Evolutionary conservation across 2,329 filamentous ascomycete genomes (phyloP).

Genomic region (Emericellopsis cladophorae): DNA sequence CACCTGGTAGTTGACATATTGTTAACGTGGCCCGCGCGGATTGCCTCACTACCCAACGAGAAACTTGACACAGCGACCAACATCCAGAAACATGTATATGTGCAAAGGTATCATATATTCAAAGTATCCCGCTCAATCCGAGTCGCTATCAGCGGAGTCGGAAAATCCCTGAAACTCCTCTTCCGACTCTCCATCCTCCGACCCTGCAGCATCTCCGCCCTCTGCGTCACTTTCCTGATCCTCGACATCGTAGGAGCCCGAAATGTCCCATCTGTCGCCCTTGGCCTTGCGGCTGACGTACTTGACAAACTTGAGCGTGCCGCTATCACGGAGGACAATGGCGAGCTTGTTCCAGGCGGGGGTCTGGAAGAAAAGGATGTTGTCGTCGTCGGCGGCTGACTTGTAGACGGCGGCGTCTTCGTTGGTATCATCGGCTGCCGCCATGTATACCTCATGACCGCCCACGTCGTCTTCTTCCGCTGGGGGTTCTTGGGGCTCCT

Average conservation of each 20-base stretch:
- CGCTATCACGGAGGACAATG: constrained; percentile 77
- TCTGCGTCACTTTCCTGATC: constrained; percentile 33
- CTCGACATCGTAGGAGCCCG: constrained; percentile 63
- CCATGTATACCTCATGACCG: constrained; percentile 88
- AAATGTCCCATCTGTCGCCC: constrained; percentile 89
- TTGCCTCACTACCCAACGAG: too few species aligned
- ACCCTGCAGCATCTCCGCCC: constrained; percentile 16
- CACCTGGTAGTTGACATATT: too few species aligned
- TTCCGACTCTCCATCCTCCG: constrained; percentile 29
- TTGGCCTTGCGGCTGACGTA: constrained; percentile 75
- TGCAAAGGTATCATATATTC: constrained; percentile 5
- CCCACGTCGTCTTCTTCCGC: constrained; percentile 45
- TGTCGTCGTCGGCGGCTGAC: constrained; percentile 61
- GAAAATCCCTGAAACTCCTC: constrained; percentile 49
- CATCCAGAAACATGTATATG: constrained; percentile 3
- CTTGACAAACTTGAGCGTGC: constrained; percentile 86
- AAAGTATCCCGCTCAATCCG: constrained; percentile 9
- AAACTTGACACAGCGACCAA: too few species aligned
- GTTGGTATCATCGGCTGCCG: constrained; percentile 59
- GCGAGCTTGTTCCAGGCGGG: constrained; percentile 81
- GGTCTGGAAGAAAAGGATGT: constrained; percentile 51
- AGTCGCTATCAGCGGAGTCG: constrained; percentile 23
- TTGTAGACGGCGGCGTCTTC: constrained; percentile 84
- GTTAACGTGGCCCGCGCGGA: too few species aligned
- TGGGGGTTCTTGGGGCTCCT: constrained; percentile 15